phyloP scores from a whole-genome alignment of 176 grass and related monocot genomes.

The Aegilops bicornis region DNA sequence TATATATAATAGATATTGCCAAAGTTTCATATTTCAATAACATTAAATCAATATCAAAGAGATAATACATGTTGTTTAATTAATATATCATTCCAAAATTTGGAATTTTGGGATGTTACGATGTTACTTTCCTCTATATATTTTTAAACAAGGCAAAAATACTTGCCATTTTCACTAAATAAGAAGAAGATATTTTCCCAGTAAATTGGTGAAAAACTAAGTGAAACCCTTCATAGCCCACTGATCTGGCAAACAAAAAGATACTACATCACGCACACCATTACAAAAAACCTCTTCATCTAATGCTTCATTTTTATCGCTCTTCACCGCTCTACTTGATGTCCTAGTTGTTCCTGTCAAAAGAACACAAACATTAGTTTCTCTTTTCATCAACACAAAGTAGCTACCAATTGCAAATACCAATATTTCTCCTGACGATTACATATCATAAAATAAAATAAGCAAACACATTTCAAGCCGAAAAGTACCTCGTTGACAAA shows the following conservation, averaged over 20 bases:
- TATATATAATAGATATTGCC: too few relatives aligned
- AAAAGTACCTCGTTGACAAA: conserved; percentile 76
- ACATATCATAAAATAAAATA: too few relatives aligned
- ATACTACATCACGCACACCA: not conserved
- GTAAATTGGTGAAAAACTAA: not conserved
- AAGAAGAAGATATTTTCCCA: not conserved
- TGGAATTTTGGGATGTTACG: too few relatives aligned
- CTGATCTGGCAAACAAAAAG: not conserved
- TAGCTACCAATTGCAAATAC: not conserved
- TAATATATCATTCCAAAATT: too few relatives aligned
- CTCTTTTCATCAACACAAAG: not conserved
- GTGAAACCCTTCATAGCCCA: not conserved
- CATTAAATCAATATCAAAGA: too few relatives aligned
- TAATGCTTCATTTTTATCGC: too few relatives aligned
- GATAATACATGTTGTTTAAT: too few relatives aligned
- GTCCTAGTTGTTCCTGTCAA: conserved; percentile 42
- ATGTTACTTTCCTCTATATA: not conserved
- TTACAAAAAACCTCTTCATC: not conserved
- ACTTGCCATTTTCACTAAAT: not conserved
- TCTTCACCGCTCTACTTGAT: too few relatives aligned
- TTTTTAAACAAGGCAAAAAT: not conserved
- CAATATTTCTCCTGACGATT: too few relatives aligned
- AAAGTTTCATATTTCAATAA: too few relatives aligned
- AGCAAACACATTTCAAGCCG: not conserved
- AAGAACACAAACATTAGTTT: not conserved